Base-by-base conservation (phyloP, 495 filamentous ascomycete species). In the Talaromyces wortmannii region DNA sequence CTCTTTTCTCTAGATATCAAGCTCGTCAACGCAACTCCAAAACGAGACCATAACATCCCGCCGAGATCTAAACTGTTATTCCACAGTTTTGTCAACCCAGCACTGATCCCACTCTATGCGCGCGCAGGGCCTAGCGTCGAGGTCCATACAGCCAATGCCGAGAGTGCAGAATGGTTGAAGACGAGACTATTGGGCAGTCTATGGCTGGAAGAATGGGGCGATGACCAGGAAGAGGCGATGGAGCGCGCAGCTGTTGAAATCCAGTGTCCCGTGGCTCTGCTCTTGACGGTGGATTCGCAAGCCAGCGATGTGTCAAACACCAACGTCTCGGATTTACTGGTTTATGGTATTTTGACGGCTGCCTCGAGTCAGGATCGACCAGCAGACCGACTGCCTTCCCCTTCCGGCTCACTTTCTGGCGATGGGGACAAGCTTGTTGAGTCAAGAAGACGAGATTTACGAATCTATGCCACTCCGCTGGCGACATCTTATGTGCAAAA, bases 51-150 rank as follows among this genome's bases (percentile, higher is more conserved):
- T 33, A 70, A 74, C 30, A 18, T 45, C 12, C 13, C 62, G 56
- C 55, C 67, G 13, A 73, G 64, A 48, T 58, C 70, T 6, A 67
- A 59, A 31, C 66, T 80, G 12, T 56, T 52, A 33, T 65, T 78
- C 40, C 71, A 67, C n/a, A 68, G 66, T 48, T 73, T 74, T 40
- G 76, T 80, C 29, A 72, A 80, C 15, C 74, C 76, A 12, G 60
- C 73, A 10, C 57, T 73, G 3, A 75, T 81, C 7, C 78, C 78
- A 31, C 61, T 81, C 3, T 72, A 78, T 50, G 72, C 76, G 12
- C 72, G 73, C 48, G 69, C 67, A n/a, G 77, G 78, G n/a, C 77
- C 76, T 7, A 77, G 67, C 40, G 68, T 79, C 47, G 74, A 78
- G 58, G 52, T 80, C 17, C 75, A 73, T 56, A 69, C 74, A 2